phyloP scores from a whole-genome alignment of 805 yeast species.

The Candida glaebosa region DNA sequence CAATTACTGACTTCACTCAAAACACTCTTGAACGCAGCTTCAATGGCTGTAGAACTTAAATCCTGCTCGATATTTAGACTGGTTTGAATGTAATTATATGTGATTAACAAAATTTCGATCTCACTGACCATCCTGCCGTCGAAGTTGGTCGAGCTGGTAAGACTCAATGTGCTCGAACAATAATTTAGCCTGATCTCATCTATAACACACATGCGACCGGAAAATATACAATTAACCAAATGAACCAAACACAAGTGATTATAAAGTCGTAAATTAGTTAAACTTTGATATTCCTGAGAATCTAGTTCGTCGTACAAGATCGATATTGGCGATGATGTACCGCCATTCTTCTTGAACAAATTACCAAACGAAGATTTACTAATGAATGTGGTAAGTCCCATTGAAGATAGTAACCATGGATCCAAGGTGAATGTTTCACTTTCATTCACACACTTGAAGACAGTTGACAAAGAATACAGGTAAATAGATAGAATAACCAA shows the following conservation, averaged over 20 bases:
- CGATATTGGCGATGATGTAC: conserved; percentile 11
- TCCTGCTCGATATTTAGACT: conserved; percentile 18
- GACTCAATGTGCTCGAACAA: conserved; percentile 54
- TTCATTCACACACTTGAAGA: conserved; percentile 15
- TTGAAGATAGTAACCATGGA: conserved; percentile 65
- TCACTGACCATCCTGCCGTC: conserved; percentile 84
- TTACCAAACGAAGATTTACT: conserved; percentile 48
- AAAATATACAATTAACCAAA: conserved; percentile 58
- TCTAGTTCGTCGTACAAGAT: conserved; percentile 31
- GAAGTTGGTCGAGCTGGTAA: conserved; percentile 65
- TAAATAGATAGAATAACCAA: conserved; percentile 63
- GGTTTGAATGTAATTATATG: conserved; percentile 55
- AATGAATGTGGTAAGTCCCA: conserved; percentile 62
- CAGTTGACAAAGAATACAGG: conserved; percentile 55
- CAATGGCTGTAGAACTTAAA: conserved; percentile 13
- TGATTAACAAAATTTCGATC: conserved; percentile 54
- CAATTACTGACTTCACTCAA: conserved; percentile 52
- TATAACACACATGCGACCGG: conserved; percentile 62
- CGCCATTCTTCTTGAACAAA: conserved; percentile 18
- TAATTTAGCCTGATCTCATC: conserved; percentile 58
- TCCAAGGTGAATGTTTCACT: conserved; percentile 47
- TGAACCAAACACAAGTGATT: conserved; percentile 70
- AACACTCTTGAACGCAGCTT: conserved; percentile 30
- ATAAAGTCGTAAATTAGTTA: conserved; percentile 62
- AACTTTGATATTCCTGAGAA: conserved; percentile 45